These are phyloP conservation scores for Malassezia yamatoensis DNA, from an alignment of 1,284 basidiomycete species.

Conservation along the genomic window DNA sequence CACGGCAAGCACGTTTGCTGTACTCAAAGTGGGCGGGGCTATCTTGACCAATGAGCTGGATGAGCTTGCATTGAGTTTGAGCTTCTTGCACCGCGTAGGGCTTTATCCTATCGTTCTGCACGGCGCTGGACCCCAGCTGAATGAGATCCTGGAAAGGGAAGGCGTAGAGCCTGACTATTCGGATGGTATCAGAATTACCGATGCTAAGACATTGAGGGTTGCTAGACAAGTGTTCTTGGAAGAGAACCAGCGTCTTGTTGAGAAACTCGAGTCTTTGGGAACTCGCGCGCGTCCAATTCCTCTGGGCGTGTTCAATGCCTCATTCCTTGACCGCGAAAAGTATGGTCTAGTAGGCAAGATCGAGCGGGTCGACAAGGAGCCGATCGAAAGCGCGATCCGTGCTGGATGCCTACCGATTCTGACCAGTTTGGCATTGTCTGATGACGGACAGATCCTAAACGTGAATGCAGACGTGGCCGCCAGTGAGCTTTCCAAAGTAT, in stretches of 20 bases:
- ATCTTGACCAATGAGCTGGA: conserved; percentile 47
- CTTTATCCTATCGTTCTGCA: conserved; percentile 47
- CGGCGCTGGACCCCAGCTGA: conserved; percentile 47
- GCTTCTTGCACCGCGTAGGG: conserved; percentile 47
- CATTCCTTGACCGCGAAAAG: conserved; percentile 47
- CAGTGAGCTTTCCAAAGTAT: conserved; percentile 45
- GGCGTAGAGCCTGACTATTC: conserved; percentile 47
- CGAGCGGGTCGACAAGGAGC: conserved; percentile 47
- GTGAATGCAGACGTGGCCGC: conserved; percentile 48
- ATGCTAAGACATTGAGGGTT: conserved; percentile 44
- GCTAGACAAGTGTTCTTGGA: conserved; percentile 46
- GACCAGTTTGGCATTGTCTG: conserved; percentile 42
- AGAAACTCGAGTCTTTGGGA: conserved; percentile 47
- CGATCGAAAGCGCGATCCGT: conserved; percentile 47
- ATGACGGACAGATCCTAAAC: conserved; percentile 47
- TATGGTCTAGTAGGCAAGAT: conserved; percentile 48
- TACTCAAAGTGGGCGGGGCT: conserved; percentile 47
- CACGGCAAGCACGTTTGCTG: conserved; percentile 46
- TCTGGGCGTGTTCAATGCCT: conserved; percentile 43
- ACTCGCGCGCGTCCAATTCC: conserved; percentile 46
- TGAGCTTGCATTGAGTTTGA: conserved; percentile 44
- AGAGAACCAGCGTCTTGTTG: conserved; percentile 45
- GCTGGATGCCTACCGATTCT: conserved; percentile 47
- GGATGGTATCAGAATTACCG: conserved; percentile 48
- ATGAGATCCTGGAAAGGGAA: conserved; percentile 46